phyloP scores from a whole-genome alignment of 129 eudicot genomes.

The Flaveria sonorensis region DNA sequence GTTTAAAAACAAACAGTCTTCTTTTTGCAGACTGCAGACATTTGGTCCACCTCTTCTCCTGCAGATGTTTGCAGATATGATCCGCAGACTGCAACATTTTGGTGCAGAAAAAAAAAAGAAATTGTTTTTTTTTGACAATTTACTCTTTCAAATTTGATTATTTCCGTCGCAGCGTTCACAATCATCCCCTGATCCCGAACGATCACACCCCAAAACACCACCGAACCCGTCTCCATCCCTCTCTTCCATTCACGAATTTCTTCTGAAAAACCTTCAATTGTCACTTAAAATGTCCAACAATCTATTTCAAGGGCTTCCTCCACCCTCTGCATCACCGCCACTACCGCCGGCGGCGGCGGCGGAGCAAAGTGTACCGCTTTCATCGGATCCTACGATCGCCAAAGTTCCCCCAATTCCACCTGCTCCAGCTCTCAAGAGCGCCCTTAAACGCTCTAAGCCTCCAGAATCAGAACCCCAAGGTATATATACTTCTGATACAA shows the following conservation, averaged over 20 bases:
- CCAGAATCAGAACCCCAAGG: conserved; percentile 53
- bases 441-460: conserved; percentile 71
- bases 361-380: conserved; percentile 22
- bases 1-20: too few species aligned
- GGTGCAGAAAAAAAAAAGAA: too few species aligned
- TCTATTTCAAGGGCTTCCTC: conserved; percentile 76
- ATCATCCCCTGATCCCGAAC: too few species aligned
- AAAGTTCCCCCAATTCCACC: conserved; percentile 26
- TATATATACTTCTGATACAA: conserved; percentile 16
- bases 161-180: too few species aligned
- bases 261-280: neutral
- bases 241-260: neutral
- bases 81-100: too few species aligned
- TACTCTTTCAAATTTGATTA: too few species aligned
- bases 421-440: conserved; percentile 69
- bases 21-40: too few species aligned
- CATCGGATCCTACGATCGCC: neutral
- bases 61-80: too few species aligned
- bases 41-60: too few species aligned
- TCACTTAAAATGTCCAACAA: conserved; percentile 48
- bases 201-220: too few species aligned
- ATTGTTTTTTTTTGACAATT: too few species aligned
- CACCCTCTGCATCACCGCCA: conserved; percentile 57
- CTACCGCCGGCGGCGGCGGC: conserved; percentile 18
- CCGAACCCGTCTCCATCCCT: too few species aligned